Conservation (phyloP, 805 yeast genomes). For the Teunomyces kruisii region DNA sequence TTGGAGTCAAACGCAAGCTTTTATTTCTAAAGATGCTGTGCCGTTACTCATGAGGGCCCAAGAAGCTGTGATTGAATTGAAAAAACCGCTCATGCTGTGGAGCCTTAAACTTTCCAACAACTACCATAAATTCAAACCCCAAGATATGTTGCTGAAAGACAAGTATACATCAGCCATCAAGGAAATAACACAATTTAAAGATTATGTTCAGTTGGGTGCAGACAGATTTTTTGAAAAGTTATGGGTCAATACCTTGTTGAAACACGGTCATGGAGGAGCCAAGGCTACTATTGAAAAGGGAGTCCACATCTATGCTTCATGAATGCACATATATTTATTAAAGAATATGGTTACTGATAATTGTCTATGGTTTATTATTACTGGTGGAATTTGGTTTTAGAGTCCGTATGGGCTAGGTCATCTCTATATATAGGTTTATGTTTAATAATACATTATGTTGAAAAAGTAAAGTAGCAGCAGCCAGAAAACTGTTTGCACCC, state of each 20-base stretch:
- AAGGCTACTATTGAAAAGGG: neutral
- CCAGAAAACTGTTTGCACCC: neutral
- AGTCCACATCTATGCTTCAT: neutral
- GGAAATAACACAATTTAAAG: neutral
- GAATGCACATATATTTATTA: neutral
- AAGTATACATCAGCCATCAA: no score
- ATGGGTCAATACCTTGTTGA: neutral
- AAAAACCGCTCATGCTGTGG: neutral
- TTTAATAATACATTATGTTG: neutral
- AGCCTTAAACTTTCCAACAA: neutral
- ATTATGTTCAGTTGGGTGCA: neutral
- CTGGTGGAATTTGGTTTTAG: neutral
- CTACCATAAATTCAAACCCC: no score
- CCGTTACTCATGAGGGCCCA: neutral
- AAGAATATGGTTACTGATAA: neutral
- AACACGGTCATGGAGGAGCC: neutral
- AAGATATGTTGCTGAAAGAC: no score
- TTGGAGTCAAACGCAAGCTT: neutral
- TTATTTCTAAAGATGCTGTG: neutral
- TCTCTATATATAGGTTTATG: neutral
- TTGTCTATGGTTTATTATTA: neutral
- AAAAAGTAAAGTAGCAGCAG: neutral
- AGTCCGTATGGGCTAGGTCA: neutral
- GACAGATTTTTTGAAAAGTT: neutral
- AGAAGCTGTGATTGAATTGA: neutral